Conservation (phyloP, 345 rosid species). For the Microcos paniculata region DNA sequence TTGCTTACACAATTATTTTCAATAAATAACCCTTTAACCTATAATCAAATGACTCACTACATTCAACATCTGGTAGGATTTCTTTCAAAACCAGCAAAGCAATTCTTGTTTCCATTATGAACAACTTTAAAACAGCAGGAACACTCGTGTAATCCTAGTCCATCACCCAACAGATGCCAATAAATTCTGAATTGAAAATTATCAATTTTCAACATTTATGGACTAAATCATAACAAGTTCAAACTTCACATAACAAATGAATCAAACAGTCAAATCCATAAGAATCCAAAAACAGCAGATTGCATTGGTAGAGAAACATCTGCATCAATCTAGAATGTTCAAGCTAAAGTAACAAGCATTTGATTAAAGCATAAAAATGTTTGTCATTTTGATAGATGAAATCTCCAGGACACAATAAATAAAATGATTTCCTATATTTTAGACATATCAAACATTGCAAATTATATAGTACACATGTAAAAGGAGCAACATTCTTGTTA, state of each 20-base stretch:
- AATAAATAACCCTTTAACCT: neutral
- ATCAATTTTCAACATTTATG: no score
- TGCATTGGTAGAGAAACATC: neutral
- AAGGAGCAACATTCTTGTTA: neutral
- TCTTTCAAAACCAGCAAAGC: neutral
- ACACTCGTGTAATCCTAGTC: neutral
- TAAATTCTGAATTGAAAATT: neutral
- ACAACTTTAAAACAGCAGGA: neutral
- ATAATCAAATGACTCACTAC: neutral
- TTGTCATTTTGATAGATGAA: neutral
- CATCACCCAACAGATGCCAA: neutral
- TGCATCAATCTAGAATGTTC: neutral
- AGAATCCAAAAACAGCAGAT: neutral
- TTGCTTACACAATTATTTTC: neutral
- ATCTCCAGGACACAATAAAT: neutral
- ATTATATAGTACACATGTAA: neutral
- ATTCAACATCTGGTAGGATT: neutral
- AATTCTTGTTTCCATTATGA: neutral
- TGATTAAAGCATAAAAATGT: neutral
- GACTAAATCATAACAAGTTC: no score
- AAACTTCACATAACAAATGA: neutral
- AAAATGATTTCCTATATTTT: neutral
- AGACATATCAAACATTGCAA: neutral
- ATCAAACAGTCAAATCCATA: constrained; percentile 2
- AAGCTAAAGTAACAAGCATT: neutral